Evolutionary conservation across 139 green algal species (phyloP).

Genomic region (Ettlia oleoabundans): DNA sequence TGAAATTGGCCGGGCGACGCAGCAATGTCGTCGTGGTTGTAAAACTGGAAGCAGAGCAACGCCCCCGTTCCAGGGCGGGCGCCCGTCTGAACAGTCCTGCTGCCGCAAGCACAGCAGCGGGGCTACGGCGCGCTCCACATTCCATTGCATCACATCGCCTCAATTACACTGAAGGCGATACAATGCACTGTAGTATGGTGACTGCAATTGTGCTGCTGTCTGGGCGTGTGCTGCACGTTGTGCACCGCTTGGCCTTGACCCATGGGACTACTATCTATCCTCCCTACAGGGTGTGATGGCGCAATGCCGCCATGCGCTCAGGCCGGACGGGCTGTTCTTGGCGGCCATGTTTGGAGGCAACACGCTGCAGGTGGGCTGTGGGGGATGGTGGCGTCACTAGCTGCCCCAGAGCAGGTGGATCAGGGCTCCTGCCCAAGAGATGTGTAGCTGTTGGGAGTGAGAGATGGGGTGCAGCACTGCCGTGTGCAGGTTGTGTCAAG

Average conservation of each 20-base stretch:
- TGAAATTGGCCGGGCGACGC: slow-evolving; percentile 1
- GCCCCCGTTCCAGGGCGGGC: not conserved
- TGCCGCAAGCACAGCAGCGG: slow-evolving; percentile 8
- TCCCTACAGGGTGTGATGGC: slow-evolving; percentile 64
- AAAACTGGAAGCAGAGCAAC: slow-evolving; percentile 50
- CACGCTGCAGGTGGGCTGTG: no score
- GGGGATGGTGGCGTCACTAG: no score
- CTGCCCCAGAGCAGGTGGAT: no score
- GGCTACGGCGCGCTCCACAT: slow-evolving; percentile 46
- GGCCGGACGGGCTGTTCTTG: slow-evolving; percentile 85
- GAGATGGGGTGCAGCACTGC: no score
- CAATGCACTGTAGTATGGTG: no score
- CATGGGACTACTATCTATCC: no score
- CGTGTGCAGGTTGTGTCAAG: no score
- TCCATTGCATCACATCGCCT: not conserved
- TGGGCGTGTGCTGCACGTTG: not conserved
- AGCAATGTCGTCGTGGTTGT: slow-evolving; percentile 1
- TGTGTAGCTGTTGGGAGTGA: no score
- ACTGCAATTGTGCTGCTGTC: not conserved
- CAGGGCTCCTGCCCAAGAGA: no score
- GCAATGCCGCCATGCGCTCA: slow-evolving; percentile 68
- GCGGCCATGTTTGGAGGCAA: slow-evolving; percentile 77
- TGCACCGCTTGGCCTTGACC: not conserved
- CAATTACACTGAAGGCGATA: no score
- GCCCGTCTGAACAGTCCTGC: slow-evolving; percentile 47